phyloP scores from a whole-genome alignment of 768 basidiomycete genomes.

The Hortiboletus campestris region DNA sequence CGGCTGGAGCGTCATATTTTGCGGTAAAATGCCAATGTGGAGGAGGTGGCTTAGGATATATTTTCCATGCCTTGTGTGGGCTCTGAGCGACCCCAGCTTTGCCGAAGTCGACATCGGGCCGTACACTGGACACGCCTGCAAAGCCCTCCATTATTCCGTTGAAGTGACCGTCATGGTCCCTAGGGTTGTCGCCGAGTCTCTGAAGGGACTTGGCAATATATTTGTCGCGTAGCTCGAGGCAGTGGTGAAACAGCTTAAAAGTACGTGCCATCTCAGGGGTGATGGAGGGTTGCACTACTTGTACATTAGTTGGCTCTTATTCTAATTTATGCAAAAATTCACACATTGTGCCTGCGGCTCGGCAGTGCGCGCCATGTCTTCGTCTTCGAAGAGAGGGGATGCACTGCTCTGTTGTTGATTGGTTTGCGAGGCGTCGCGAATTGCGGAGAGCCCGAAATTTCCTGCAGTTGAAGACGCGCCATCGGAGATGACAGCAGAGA shows the following conservation, averaged over 20 bases:
- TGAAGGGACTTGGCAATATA: constrained; percentile 88
- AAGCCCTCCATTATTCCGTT: constrained; percentile 60
- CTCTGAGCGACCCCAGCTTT: constrained; percentile 24
- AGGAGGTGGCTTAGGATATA: constrained; percentile 90
- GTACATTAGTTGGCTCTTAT: constrained; percentile 3
- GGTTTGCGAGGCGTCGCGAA: constrained; percentile 30
- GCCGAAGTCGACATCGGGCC: constrained; percentile 52
- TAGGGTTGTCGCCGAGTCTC: constrained; percentile 91
- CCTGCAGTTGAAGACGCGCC: constrained; percentile 34
- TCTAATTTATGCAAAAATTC: constrained; percentile 5
- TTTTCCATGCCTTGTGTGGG: constrained; percentile 68
- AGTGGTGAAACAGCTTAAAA: constrained; percentile 74
- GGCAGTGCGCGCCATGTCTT: constrained; percentile 34
- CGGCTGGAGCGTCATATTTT: constrained; percentile 44
- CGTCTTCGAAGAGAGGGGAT: constrained; percentile 32
- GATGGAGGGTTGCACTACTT: constrained; percentile 24
- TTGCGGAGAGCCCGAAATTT: constrained; percentile 39
- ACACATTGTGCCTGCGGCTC: constrained; percentile 34
- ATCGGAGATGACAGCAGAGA: constrained; percentile 20
- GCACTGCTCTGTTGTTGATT: constrained; percentile 11
- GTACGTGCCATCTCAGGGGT: constrained; percentile 51
- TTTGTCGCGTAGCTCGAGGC: constrained; percentile 91
- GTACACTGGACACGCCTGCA: constrained; percentile 65
- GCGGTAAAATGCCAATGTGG: constrained; percentile 93
- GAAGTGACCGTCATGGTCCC: constrained; percentile 83